Evolutionary conservation across 345 rosid genomes (phyloP), one percentile per base, ranked within the genome.

Genomic region (Pistacia vera): DNA sequence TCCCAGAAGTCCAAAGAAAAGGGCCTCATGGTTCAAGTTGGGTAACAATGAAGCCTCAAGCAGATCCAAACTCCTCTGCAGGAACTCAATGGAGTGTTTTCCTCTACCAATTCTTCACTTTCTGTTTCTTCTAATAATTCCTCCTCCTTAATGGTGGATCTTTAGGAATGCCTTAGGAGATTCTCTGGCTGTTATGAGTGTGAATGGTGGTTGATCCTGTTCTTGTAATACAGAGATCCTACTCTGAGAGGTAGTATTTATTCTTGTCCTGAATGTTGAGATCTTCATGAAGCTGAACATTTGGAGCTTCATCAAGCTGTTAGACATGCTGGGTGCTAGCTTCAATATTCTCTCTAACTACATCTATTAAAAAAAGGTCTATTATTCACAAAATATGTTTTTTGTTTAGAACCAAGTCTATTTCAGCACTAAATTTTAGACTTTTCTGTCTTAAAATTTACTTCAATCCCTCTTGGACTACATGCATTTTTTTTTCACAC

Each of bases 151-250:
- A 33, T 28, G 77, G 75, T 12, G 79, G 83, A 41, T 85, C 91
- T 17, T 82, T 80, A 75, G 91, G 90, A 79, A 87, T 87, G 88
- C 89, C 91, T 92, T 51, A 77, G 97, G 78, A 88, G 91, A 78
- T 86, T 92, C 64, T 87, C 91, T 6, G 93, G 97, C 5, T 92
- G 97, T 70, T 92, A 89, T 65, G 97, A 92, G 81, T 92, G 94
- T 76, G 92, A 74, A 85, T 87, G 93, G 94, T 89, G 69, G 88
- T 90, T n/a, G 94, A 92, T 71, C 97, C 97, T 70, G 83, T 86
- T 79, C 86, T 88, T 68, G 92, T 88, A 20, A 58, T 85, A 83
- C 49, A 85, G 89, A 82, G 90, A 87, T 65, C 89, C 88, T 76
- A 87, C 93, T 20, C 76, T 86, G 56, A 83, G 93, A 35, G 78